A percentile compares a stretch with the other conserved stretches of the same genome.
phyloP scores from a whole-genome alignment of 164 flowering plant species.

The Macadamia integrifolia region DNA sequence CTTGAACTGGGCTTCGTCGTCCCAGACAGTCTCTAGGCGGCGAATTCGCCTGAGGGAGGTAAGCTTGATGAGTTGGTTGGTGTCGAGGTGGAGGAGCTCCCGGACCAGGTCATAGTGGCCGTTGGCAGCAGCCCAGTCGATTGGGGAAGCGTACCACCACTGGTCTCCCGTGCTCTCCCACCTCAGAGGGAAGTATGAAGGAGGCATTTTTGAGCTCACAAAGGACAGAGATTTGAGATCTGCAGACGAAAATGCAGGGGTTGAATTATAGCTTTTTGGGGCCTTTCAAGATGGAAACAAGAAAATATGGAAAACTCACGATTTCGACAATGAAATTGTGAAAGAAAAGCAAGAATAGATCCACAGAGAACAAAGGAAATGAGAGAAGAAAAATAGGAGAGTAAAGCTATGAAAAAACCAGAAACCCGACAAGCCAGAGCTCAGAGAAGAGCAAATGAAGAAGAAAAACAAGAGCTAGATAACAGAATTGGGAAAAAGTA shows the following conservation, averaged over 20 bases:
- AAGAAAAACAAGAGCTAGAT: neutral
- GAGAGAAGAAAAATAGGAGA: neutral
- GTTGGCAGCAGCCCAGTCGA: slow-evolving; percentile 88
- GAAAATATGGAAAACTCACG: neutral
- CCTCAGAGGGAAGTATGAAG: slow-evolving; percentile 70
- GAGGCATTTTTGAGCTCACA: slow-evolving; percentile 29
- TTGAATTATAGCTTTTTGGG: neutral
- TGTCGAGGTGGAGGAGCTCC: slow-evolving; percentile 72
- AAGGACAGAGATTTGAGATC: neutral
- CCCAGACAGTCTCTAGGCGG: slow-evolving; percentile 93
- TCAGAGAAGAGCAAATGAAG: neutral
- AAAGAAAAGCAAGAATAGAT: neutral
- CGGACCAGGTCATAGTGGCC: slow-evolving; percentile 72
- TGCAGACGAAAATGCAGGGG: neutral
- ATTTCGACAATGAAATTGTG: neutral
- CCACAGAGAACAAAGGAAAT: neutral
- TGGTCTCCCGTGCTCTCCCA: slow-evolving; percentile 98
- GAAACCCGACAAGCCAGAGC: neutral
- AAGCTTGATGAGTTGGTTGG: slow-evolving; percentile 83
- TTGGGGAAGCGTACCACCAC: slow-evolving; percentile 96
- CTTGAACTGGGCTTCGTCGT: slow-evolving; percentile 52
- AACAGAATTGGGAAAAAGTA: slow-evolving; percentile 1
- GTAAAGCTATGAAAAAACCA: neutral
- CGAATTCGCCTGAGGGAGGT: slow-evolving; percentile 85
- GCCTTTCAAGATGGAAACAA: slow-evolving; percentile 4